Evolutionary conservation across 345 rosid genomes (phyloP), one percentile per base, ranked within the genome.

Genomic region (Pelargonium nanum): DNA sequence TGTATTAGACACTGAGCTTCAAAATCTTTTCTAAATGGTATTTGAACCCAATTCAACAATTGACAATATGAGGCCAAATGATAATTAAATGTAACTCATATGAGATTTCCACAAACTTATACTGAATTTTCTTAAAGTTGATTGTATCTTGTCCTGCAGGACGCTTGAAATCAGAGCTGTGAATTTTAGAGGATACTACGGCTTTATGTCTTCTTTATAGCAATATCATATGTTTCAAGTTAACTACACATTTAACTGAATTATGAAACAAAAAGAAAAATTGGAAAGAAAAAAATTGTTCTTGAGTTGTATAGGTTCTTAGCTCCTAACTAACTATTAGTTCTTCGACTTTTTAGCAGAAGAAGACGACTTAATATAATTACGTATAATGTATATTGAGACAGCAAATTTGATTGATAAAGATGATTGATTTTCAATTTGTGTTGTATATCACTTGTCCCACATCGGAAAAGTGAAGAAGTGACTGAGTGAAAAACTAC

Each of bases 11-110:
- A 80, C 70, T 59, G 93, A 89, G 61, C 75, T 87, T 56, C 96
- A 85, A 53, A 83, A 63, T 75, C 82, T 87, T 59, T 81, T 77
- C 72, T 88, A 85, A 63, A 83, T 87, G 93, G 95, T 89, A 22
- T 81, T 75, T 15, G 81, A 86, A 65, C 75, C 93, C 63, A 73
- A 69, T 71, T 77, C 95, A 21, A 80, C 83, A 28, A 68, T 78
- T 19, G 77, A 82, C 65, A 63, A 70, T 68, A 75, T 81, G 75
- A 81, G 86, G 73, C 79, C 79, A 55, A 83, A 74, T 65, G 87
- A 89, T 80, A 82, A 74, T 68, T 28, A 54, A 21, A 65, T 26
- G 24, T 60, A 20, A 21, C 58, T 57, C 60, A 55, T 64, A 44
- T 30, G 52, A 26, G n/a, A 55, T 19, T 19, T 5, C 26, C 26